These are phyloP conservation scores for Hamigera avellanea DNA, from an alignment of 495 filamentous ascomycete genomes.

Conservation along the genomic window DNA sequence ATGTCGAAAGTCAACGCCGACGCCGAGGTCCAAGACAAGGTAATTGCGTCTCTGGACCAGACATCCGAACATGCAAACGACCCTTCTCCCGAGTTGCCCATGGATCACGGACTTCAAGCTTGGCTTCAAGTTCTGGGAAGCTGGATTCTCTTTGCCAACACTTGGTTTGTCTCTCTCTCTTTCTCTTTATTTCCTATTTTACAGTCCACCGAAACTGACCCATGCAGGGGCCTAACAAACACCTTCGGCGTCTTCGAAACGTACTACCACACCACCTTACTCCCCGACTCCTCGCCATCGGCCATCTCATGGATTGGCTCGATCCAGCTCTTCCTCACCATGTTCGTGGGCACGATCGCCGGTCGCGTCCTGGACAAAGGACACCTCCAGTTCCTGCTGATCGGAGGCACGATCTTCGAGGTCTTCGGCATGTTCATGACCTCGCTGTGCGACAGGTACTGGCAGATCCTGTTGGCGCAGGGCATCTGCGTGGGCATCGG, in stretches of 20 bases:
- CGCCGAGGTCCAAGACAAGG: no score
- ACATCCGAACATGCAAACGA: no score
- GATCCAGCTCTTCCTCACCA: conserved; percentile 41
- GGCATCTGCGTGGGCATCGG: conserved; percentile 55
- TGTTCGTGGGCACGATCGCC: conserved; percentile 40
- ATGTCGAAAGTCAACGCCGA: no score
- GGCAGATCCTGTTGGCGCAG: conserved; percentile 48
- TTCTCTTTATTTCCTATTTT: no score
- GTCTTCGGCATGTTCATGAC: conserved; percentile 48
- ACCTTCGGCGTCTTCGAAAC: conserved; percentile 23
- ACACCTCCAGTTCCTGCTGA: conserved; percentile 37
- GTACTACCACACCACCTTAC: conserved; percentile 16
- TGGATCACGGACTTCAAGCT: conserved; percentile 16
- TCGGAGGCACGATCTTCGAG: conserved; percentile 34
- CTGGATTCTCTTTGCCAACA: conserved; percentile 18
- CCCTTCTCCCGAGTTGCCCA: no score
- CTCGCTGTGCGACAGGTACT: conserved; percentile 35
- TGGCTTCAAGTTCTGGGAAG: conserved; percentile 18
- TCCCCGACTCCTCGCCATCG: conserved; percentile 27
- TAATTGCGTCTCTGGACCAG: no score
- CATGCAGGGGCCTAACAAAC: conserved; percentile 18
- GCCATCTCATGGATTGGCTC: conserved; percentile 52
- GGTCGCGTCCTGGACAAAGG: conserved; percentile 49
- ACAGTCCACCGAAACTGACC: no score
- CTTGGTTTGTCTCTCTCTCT: no score